Evolutionary conservation across 2,329 filamentous ascomycete genomes (phyloP).

Genomic region (Pyricularia sp.): DNA sequence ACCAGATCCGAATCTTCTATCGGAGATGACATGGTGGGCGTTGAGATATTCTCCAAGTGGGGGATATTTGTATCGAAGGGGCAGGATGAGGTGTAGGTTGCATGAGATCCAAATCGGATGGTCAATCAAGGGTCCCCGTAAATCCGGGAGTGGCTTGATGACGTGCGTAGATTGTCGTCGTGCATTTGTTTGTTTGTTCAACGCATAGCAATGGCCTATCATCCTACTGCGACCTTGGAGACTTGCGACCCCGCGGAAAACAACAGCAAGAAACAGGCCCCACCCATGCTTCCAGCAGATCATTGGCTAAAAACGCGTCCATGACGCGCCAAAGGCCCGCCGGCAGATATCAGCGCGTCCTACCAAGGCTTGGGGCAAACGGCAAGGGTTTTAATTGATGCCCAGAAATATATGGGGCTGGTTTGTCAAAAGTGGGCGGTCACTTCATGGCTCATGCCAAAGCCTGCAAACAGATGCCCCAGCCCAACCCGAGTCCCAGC

Average conservation of each 20-base stretch:
- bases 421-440: not conserved
- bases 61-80: not conserved
- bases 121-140: not conserved
- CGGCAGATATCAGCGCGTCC: not conserved
- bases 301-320: not conserved
- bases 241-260: not conserved
- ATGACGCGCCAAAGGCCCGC: not conserved
- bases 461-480: not conserved
- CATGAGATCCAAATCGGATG: not conserved
- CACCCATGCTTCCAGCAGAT: not conserved
- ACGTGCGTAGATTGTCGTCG: not conserved
- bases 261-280: not conserved
- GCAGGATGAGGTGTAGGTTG: not conserved
- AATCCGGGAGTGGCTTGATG: not conserved
- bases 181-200: not conserved
- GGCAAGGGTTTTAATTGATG: not conserved
- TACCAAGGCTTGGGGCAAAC: not conserved
- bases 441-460: not conserved
- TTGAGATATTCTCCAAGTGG: not conserved
- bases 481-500: conserved; percentile 9
- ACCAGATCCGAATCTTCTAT: conserved; percentile 11
- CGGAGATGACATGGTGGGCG: not conserved
- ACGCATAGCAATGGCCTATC: not conserved
- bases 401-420: not conserved
- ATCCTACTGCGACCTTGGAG: not conserved